Conservation (phyloP, 176 grass and related monocot genomes). For the Triticum urartu region DNA sequence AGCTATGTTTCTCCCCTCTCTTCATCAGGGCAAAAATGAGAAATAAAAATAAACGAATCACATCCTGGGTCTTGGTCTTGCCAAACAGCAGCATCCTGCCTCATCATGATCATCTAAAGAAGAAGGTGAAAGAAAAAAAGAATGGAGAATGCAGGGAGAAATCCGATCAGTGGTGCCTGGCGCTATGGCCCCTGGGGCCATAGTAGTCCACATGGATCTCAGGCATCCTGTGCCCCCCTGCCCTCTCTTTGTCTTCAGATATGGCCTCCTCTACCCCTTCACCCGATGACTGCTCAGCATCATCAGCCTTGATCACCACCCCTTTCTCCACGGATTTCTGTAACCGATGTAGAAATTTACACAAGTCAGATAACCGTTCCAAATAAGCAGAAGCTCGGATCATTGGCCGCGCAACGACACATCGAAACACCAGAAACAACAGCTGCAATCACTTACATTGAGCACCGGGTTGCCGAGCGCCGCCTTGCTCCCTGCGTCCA, state of each 20-base stretch:
- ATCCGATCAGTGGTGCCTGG: slow-evolving; percentile 56
- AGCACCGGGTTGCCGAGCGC: slow-evolving; percentile 39
- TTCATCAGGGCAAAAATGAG: no score
- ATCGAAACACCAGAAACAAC: no score
- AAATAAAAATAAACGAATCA: no score
- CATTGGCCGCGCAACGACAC: no score
- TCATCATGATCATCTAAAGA: slow-evolving; percentile 17
- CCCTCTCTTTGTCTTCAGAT: slow-evolving; percentile 32
- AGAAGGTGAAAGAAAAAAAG: not conserved
- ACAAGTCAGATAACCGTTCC: no score
- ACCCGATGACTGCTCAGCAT: not conserved
- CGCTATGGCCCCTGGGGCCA: slow-evolving; percentile 61
- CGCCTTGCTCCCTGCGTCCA: slow-evolving; percentile 43
- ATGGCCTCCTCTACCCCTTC: slow-evolving; percentile 17
- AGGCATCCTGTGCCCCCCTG: slow-evolving; percentile 35
- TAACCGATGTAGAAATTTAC: no score
- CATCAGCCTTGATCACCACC: not conserved
- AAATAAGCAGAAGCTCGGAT: no score
- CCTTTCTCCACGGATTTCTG: not conserved
- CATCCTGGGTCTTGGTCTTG: no score
- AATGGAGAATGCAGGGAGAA: not conserved
- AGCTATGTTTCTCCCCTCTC: no score
- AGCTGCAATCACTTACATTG: slow-evolving; percentile 22
- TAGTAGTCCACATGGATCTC: slow-evolving; percentile 75
- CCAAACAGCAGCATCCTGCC: not conserved